Evolutionary conservation across 2,329 filamentous ascomycete genomes (phyloP).

Genomic region (Claviceps sp.): DNA sequence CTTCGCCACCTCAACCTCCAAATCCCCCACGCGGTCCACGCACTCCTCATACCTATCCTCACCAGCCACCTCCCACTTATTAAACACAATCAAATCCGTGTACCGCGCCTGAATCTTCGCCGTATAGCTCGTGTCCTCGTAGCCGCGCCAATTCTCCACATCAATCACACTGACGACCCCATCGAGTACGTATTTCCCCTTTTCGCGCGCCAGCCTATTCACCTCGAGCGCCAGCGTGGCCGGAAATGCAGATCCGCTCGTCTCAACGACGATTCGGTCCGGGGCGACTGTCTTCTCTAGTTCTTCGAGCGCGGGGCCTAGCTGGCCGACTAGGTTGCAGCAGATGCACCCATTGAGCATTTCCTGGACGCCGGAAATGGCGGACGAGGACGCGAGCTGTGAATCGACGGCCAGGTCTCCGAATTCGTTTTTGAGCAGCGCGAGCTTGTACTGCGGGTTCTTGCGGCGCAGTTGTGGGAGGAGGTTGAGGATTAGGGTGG

Average conservation of each 20-base stretch:
- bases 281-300: slow-evolving; percentile 47
- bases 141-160: slow-evolving; percentile 89
- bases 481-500: slow-evolving; percentile 86
- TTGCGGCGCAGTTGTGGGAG: slow-evolving; percentile 73
- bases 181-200: slow-evolving; percentile 59
- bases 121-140: slow-evolving; percentile 82
- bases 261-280: slow-evolving; percentile 89
- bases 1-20: slow-evolving; percentile 69
- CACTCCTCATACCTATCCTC: slow-evolving; percentile 67
- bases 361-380: slow-evolving; percentile 83
- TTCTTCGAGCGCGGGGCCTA: slow-evolving; percentile 65
- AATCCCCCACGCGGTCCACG: slow-evolving; percentile 63
- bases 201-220: slow-evolving; percentile 62
- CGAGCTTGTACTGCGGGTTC: slow-evolving; percentile 67
- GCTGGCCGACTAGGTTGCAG: slow-evolving; percentile 92
- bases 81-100: slow-evolving; percentile 82
- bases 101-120: slow-evolving; percentile 79
- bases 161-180: slow-evolving; percentile 84
- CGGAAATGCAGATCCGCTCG: slow-evolving; percentile 74
- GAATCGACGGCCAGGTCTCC: slow-evolving; percentile 90
- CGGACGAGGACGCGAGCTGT: slow-evolving; percentile 67
- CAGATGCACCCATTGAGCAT: slow-evolving; percentile 96
- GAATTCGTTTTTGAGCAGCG: slow-evolving; percentile 95
- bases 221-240: slow-evolving; percentile 85
- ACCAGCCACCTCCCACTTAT: slow-evolving; percentile 74